These are phyloP conservation scores for Pythium oligandrum DNA, from an alignment of 352 stramenopile species.

Conservation along the genomic window DNA sequence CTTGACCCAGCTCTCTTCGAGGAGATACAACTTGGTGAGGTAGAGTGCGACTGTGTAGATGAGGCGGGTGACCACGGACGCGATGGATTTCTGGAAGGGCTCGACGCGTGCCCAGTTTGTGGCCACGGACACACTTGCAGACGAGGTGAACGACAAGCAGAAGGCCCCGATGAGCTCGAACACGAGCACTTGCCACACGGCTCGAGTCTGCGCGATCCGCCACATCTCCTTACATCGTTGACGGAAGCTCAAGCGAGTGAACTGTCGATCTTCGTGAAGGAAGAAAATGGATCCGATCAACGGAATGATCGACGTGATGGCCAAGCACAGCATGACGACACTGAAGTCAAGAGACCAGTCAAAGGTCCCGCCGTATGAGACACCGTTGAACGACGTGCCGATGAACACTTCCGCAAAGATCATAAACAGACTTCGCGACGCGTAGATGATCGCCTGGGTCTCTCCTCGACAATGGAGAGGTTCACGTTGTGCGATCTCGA, in stretches of 20 bases:
- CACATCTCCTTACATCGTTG: constrained; percentile 48
- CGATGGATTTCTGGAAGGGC: constrained; percentile 42
- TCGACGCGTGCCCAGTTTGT: constrained; percentile 52
- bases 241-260: constrained; percentile 14
- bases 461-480: constrained; percentile 42
- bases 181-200: constrained; percentile 70
- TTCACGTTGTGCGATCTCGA: constrained; percentile 69
- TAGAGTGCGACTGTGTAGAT: constrained; percentile 59
- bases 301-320: constrained; percentile 30
- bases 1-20: constrained; percentile 45
- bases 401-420: constrained; percentile 52
- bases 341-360: constrained; percentile 39
- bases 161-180: constrained; percentile 64
- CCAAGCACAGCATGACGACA: constrained; percentile 31
- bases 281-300: constrained; percentile 46
- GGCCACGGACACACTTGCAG: constrained; percentile 39
- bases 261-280: constrained; percentile 44
- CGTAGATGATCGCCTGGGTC: constrained; percentile 52
- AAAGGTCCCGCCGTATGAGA: constrained; percentile 36
- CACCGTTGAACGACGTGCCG: constrained; percentile 35
- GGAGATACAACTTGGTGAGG: constrained; percentile 44
- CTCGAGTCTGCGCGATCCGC: constrained; percentile 54
- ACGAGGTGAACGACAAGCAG: constrained; percentile 46
- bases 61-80: constrained; percentile 40
- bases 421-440: constrained; percentile 34